Base-by-base conservation (phyloP, 1,139 yeast genomes). In the Saccharomycopsis hybrid region DNA sequence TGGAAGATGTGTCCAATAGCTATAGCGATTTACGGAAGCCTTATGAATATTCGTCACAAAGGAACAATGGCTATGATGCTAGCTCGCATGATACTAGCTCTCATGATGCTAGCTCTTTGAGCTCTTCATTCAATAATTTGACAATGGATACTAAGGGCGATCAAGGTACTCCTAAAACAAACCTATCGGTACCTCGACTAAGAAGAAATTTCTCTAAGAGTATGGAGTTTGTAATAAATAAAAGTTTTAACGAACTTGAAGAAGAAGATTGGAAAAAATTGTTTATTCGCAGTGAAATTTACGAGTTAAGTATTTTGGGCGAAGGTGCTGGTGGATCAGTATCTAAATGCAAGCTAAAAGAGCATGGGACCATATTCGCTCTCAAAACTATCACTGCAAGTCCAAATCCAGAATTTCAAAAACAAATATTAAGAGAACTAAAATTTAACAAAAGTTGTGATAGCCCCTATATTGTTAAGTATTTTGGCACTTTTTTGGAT, bases 301-400 rank as follows among this genome's bases (percentile, higher is more conserved):
- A 74, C 4, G 85, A 82, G 49, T 59, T 89, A 41, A 80, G 81
- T 33, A 73, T 79, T 41, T 66, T 92, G 18, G 98, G 98, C 18
- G 97, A 92, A 68, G 98, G 98, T 13, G 85, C 86, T 43, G 96
- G 97, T 8, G 98, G 98, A 1, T 76, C 88, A 24, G 98, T 92
- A 8, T 76, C 84, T 28, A 80, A 87, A 62, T 92, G 97, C 65
- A 71, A 68, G 56, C 68, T 84, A 43, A 69, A 69, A 52, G 43
- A 53, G n/a, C 64, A 72, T 42, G 79, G 82, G 5, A 79, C 78
- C 36, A 71, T 89, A 2, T 90, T 92, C 73, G 98, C 98, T 0
- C 68, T 92, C 53, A 92, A 92, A 66, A 74, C 83, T n/a, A 84
- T 84, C 38, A 84, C 86, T 33, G 79, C 92, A 8, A 86, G 86